A percentile compares a stretch with the other conserved stretches of the same genome.
phyloP scores from a whole-genome alignment of 805 yeast species.

The Nakazawaea laoshanensis region DNA sequence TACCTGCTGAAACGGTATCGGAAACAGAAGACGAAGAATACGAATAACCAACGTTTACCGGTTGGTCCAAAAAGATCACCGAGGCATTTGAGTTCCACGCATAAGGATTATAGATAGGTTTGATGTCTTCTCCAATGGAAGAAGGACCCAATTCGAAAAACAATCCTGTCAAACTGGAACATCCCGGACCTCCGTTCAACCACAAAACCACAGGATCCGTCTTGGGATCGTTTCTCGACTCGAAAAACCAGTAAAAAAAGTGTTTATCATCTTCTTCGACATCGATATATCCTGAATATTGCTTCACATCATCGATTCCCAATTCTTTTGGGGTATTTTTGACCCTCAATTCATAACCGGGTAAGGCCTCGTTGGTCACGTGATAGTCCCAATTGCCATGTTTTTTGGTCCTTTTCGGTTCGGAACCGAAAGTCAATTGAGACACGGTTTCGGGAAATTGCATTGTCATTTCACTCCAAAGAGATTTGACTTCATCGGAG shows the following conservation, averaged over 20 bases:
- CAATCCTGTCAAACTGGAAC: constrained; percentile 84
- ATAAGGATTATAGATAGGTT: constrained; percentile 70
- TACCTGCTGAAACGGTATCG: constrained; percentile 74
- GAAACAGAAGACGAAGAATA: constrained; percentile 58
- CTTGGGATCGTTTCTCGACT: constrained; percentile 78
- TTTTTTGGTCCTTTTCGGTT: constrained; percentile 34
- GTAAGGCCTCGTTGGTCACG: constrained; percentile 27
- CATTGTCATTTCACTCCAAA: constrained; percentile 60
- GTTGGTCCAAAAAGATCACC: constrained; percentile 88
- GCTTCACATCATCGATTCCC: constrained; percentile 57
- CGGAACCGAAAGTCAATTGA: constrained; percentile 38
- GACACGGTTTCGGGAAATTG: constrained; percentile 49
- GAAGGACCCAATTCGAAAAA: constrained; percentile 92
- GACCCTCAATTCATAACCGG: constrained; percentile 40
- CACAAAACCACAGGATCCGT: constrained; percentile 80
- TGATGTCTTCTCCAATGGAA: constrained; percentile 51
- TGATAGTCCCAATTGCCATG: constrained; percentile 26
- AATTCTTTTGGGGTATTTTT: constrained; percentile 37
- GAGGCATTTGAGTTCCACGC: constrained; percentile 92
- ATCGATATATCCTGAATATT: constrained; percentile 67
- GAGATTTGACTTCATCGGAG: constrained; percentile 36
- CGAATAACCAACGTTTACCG: constrained; percentile 88
- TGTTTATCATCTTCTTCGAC: constrained; percentile 68
- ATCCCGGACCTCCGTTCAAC: constrained; percentile 97
- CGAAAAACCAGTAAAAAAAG: constrained; percentile 91